A percentile compares a stretch with the other conserved stretches of the same genome.
These are phyloP conservation scores for Pyrenochaeta sp. DNA, from an alignment of 2,329 filamentous ascomycete genomes.

Conservation along the genomic window DNA sequence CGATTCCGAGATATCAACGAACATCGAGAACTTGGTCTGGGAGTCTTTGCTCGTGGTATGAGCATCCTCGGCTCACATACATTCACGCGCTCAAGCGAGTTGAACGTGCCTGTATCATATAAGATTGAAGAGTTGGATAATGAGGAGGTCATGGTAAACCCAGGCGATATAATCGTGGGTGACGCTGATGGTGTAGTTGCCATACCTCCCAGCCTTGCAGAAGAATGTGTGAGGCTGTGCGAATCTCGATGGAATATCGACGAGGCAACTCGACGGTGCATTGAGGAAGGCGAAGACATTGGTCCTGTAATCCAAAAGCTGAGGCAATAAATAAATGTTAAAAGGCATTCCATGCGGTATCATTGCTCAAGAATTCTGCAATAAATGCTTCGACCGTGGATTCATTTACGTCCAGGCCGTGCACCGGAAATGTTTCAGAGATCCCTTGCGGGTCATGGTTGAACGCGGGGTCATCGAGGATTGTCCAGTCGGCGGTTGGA, in stretches of 20 bases:
- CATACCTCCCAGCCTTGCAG: slow-evolving; percentile 5
- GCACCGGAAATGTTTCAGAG: not conserved
- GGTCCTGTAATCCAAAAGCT: slow-evolving; percentile 10
- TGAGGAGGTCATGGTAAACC: slow-evolving; percentile 1
- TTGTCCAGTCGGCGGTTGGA: slow-evolving; percentile 3
- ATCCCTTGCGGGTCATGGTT: not conserved
- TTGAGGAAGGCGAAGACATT: slow-evolving; percentile 11
- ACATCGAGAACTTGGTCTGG: slow-evolving; percentile 55
- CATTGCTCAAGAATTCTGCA: slow-evolving; percentile 9
- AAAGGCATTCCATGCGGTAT: slow-evolving; percentile 13
- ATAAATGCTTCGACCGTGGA: slow-evolving; percentile 12
- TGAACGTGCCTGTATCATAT: slow-evolving; percentile 9
- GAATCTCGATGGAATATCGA: slow-evolving; percentile 11
- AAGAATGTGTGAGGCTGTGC: slow-evolving; percentile 8
- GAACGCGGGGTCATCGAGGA: slow-evolving; percentile 5
- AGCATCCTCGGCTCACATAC: slow-evolving; percentile 12
- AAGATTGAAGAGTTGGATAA: slow-evolving; percentile 5
- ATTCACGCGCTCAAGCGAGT: slow-evolving; percentile 8
- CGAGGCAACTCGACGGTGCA: slow-evolving; percentile 6
- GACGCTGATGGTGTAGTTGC: slow-evolving; percentile 12
- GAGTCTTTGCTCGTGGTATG: slow-evolving; percentile 5
- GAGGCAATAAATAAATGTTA: slow-evolving; percentile 2
- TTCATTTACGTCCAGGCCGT: no score
- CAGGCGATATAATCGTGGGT: slow-evolving; percentile 10
- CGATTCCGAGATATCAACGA: slow-evolving; percentile 62